A percentile compares a stretch with the other conserved stretches of the same genome.
These are phyloP conservation scores for Pseudogymnoascus sp. DNA, from an alignment of 2,329 filamentous ascomycete species.

Conservation along the genomic window DNA sequence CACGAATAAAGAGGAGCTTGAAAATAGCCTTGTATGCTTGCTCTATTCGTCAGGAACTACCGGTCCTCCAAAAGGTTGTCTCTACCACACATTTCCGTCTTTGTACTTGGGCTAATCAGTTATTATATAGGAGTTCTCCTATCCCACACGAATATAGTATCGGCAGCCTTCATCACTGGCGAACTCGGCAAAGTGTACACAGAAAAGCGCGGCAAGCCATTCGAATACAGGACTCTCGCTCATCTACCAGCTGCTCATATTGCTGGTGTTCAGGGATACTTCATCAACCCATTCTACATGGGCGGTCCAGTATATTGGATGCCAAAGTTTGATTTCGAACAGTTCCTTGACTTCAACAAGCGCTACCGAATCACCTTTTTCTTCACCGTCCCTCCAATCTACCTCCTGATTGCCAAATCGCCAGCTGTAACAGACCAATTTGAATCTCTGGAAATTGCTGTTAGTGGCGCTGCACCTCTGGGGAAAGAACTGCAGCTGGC, in stretches of 20 bases:
- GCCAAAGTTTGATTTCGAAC: conserved; percentile 65
- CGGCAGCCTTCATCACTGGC: conserved; percentile 38
- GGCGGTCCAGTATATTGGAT: conserved; percentile 59
- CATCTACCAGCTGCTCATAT: conserved; percentile 41
- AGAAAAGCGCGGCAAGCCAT: conserved; percentile 18
- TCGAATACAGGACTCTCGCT: conserved; percentile 34
- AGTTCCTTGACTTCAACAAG: conserved; percentile 61
- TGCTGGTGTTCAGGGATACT: conserved; percentile 39
- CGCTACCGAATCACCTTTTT: conserved; percentile 60
- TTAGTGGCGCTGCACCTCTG: conserved; percentile 59
- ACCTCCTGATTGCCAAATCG: conserved; percentile 64
- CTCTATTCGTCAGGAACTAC: conserved; percentile 79
- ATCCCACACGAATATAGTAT: conserved; percentile 66
- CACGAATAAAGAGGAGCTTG: conserved; percentile 42
- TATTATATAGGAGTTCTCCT: conserved; percentile 56
- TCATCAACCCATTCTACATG: conserved; percentile 37
- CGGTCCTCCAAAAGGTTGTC: conserved; percentile 60
- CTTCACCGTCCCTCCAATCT: conserved; percentile 64
- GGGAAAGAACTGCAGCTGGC: conserved; percentile 40
- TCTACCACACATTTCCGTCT: too few species aligned
- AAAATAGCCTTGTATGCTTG: conserved; percentile 50
- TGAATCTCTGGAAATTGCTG: conserved; percentile 37
- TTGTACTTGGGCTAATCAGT: background rate
- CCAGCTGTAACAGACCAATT: conserved; percentile 54
- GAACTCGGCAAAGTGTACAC: conserved; percentile 27